These are phyloP conservation scores for Tetrahymena borealis DNA, from an alignment of 73 alveolate genomes.

Conservation along the genomic window DNA sequence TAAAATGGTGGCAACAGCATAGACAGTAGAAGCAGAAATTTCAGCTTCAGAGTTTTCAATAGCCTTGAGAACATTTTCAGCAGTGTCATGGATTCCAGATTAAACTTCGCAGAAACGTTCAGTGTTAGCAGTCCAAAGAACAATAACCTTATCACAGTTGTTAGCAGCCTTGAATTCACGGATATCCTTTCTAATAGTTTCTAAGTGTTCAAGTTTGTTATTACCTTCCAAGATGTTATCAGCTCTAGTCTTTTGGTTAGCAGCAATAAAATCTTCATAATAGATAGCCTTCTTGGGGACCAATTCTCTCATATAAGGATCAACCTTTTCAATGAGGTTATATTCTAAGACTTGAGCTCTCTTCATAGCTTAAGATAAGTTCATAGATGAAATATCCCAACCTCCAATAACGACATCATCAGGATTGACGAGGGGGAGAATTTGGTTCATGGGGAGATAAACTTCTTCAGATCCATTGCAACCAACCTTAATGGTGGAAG, in stretches of 20 bases:
- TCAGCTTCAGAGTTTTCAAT: constrained; percentile 47
- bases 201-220: constrained; percentile 70
- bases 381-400: constrained; percentile 87
- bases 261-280: constrained; percentile 83
- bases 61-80: constrained; percentile 56
- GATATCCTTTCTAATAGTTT: constrained; percentile 64
- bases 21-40: constrained; percentile 46
- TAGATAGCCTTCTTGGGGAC: constrained; percentile 82
- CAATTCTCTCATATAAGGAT: constrained; percentile 40
- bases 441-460: constrained; percentile 76
- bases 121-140: constrained; percentile 88
- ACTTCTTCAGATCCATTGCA: constrained; percentile 47
- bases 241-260: constrained; percentile 91
- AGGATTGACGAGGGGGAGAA: constrained; percentile 93
- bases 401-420: constrained; percentile 77
- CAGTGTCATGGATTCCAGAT: constrained; percentile 67
- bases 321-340: constrained; percentile 38
- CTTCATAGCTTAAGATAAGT: constrained; percentile 79
- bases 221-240: constrained; percentile 81
- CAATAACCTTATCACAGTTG: constrained; percentile 69
- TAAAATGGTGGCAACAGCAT: constrained; percentile 69
- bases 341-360: constrained; percentile 81
- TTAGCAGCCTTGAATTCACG: constrained; percentile 66
- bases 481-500: constrained; percentile 81
- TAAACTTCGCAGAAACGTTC: constrained; percentile 70